These are phyloP conservation scores for Amanita rubescens DNA, from an alignment of 768 basidiomycete species.

Conservation along the genomic window DNA sequence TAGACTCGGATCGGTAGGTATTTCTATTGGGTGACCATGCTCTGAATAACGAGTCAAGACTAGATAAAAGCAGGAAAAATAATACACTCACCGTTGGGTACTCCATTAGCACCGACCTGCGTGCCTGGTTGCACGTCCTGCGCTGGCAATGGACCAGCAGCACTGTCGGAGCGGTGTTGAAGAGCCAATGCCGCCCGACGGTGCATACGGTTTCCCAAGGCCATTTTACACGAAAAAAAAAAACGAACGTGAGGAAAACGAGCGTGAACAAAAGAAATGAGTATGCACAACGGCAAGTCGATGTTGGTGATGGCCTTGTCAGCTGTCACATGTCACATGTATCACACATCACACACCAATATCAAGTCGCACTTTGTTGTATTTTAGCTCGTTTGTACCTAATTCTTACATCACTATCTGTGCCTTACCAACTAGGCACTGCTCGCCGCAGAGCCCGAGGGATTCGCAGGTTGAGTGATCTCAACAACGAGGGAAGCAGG, in stretches of 20 bases:
- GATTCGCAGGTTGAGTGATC: not conserved
- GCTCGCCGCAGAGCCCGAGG: too few relatives aligned
- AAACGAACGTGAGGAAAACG: not conserved
- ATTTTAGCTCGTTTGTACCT: not conserved
- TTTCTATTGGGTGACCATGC: not conserved
- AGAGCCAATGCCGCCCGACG: not conserved
- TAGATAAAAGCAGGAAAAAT: not conserved
- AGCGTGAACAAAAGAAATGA: not conserved
- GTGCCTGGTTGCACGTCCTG: not conserved
- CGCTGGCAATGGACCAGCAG: not conserved
- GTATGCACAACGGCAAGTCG: not conserved
- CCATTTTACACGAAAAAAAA: not conserved
- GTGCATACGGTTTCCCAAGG: not conserved
- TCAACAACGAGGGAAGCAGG: slow-evolving; percentile 1
- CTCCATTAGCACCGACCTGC: not conserved
- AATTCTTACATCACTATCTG: not conserved
- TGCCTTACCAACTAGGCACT: not conserved
- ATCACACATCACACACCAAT: too few relatives aligned
- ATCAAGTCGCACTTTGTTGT: not conserved
- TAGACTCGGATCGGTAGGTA: not conserved
- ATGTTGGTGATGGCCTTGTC: too few relatives aligned
- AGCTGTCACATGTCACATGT: too few relatives aligned
- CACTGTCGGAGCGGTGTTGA: not conserved
- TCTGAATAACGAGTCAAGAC: not conserved
- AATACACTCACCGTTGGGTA: not conserved